Evolutionary conservation across 140 eudicot species (phyloP), one percentile per base, ranked within the genome.

Genomic region (Erigeron philadelphicus): DNA sequence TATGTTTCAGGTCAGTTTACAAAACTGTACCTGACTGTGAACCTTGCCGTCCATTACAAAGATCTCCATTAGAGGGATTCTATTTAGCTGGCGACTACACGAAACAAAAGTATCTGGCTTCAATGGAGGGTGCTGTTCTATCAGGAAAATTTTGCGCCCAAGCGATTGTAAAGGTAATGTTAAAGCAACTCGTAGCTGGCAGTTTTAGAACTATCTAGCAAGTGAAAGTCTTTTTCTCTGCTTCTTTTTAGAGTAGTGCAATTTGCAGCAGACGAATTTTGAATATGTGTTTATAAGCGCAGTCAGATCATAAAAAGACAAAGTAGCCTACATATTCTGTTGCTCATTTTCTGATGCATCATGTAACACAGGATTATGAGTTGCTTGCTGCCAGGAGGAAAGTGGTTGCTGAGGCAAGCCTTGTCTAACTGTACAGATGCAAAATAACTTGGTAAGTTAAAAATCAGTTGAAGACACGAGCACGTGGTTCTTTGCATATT

Each of bases 101-200:
- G 9, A 94, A 94, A 78, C 99, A 94, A 54, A 89, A 90, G 75
- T 94, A 94, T 75, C 74, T 94, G 85, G 99, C 99, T 57, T 94
- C 97, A 12, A 94, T 94, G 99, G 99, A 94, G 80, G 99, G 99
- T 40, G 99, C 97, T 2, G 99, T 94, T 68, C 78, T 94, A 54
- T 89, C 99, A 1, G 99, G 99, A 80, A 94, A 94, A 76, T 81
- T 94, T 48, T 94, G 99, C 76, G 96, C 99, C 44, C 95, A 83
- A 83, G 84, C 99, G 64, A 89, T 94, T 80, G 86, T 89, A 81
- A 84, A 94, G 97, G 97, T 94, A 72, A 72, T 53, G 31, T 69
- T 54, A 61, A 68, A 67, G 54, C 13, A 42, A 45, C 6, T 12
- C 45, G 11, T 60, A 23, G 17, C 44, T 2, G 45, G 65, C 11